Conservation (phyloP, 2,329 filamentous ascomycete species). For the Xylariaceae sp. region DNA sequence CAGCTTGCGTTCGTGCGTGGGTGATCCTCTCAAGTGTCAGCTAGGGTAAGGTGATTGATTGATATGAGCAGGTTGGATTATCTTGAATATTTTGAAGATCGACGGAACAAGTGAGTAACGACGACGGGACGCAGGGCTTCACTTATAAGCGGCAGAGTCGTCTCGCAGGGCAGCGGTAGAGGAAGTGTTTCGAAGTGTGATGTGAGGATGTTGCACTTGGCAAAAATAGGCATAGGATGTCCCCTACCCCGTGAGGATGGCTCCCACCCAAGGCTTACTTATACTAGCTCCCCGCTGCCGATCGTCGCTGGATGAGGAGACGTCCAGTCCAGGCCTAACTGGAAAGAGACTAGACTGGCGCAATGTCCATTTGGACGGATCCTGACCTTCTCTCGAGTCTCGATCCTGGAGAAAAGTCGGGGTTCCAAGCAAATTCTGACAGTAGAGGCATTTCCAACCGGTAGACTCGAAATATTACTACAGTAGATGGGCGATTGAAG, state of each 20-base stretch:
- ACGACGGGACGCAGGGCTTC: background rate
- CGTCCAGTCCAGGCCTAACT: background rate
- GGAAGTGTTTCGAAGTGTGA: background rate
- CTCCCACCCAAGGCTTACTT: background rate
- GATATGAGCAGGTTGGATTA: background rate
- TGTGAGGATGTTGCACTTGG: background rate
- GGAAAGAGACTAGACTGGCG: background rate
- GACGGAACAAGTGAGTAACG: background rate
- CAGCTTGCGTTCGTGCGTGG: background rate
- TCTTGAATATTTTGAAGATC: background rate
- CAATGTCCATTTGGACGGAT: background rate
- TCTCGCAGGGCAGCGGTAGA: background rate
- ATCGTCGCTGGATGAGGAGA: background rate
- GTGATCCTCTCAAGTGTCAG: too few species aligned
- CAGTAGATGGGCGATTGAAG: too few species aligned
- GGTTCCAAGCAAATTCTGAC: too few species aligned
- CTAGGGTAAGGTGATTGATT: background rate
- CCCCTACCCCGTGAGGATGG: background rate
- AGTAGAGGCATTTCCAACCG: too few species aligned
- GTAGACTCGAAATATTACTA: too few species aligned
- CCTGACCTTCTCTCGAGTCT: too few species aligned
- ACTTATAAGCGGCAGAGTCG: background rate
- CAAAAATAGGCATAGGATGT: background rate
- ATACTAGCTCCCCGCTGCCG: background rate
- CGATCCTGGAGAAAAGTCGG: too few species aligned